Percentiles rank a stretch among this genome's conserved stretches.
These are phyloP conservation scores for Dimargaris xerosporica DNA, from an alignment of 192 early-diverging fungal genomes.

Conservation along the genomic window DNA sequence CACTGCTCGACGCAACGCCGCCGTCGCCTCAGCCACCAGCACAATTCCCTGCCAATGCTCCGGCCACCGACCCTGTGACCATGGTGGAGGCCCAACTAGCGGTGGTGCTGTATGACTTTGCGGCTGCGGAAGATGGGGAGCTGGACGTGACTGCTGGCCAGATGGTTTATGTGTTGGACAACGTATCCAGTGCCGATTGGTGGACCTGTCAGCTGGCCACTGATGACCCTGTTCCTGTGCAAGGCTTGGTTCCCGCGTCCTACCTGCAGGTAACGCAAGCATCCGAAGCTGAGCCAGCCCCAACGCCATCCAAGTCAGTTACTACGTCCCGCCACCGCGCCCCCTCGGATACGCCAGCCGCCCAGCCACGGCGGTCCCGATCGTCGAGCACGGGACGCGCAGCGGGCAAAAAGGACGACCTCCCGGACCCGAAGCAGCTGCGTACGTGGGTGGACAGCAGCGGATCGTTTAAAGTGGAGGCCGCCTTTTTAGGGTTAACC, in stretches of 20 bases:
- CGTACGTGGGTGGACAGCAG: constrained; percentile 88
- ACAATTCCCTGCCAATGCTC: neutral
- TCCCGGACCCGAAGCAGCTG: constrained; percentile 45
- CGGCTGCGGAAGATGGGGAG: constrained; percentile 71
- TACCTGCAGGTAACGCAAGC: constrained; percentile 40
- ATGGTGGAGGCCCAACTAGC: constrained; percentile 16
- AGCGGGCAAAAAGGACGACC: constrained; percentile 14
- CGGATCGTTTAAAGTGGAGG: constrained; percentile 84
- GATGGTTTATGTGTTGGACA: constrained; percentile 68
- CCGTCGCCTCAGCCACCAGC: neutral
- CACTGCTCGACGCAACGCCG: neutral
- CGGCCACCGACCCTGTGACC: neutral
- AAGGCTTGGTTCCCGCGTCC: constrained; percentile 71
- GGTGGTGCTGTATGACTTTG: constrained; percentile 67
- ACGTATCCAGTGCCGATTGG: constrained; percentile 74
- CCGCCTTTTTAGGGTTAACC: constrained; percentile 58
- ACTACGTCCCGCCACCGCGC: neutral
- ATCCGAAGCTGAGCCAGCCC: neutral
- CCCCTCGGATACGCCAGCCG: neutral
- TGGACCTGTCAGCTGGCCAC: constrained; percentile 56
- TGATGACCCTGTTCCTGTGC: constrained; percentile 24
- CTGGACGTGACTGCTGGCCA: constrained; percentile 73
- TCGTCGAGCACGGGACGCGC: neutral
- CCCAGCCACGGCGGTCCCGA: neutral
- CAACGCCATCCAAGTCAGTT: neutral